phyloP scores from a whole-genome alignment of 2,329 filamentous ascomycete species.

The Ramichloridium luteum region DNA sequence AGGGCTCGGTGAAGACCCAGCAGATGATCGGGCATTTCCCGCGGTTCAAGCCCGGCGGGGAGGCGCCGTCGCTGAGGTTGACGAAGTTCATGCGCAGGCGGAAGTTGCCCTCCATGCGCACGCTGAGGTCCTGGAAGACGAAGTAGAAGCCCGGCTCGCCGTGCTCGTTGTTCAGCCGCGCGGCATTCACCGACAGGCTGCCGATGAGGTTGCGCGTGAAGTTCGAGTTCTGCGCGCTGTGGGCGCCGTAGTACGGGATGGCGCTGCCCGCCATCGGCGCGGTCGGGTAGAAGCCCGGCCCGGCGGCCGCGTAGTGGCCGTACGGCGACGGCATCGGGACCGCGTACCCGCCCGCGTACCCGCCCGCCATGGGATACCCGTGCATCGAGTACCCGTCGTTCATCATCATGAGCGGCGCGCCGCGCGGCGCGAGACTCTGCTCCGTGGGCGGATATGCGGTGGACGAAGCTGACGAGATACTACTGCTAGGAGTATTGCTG shows the following conservation, averaged over 20 bases:
- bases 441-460: slow-evolving; percentile 57
- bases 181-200: slow-evolving; percentile 78
- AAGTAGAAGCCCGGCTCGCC: slow-evolving; percentile 92
- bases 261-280: no score
- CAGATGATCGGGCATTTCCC: slow-evolving; percentile 72
- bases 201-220: slow-evolving; percentile 93
- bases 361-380: slow-evolving; percentile 9
- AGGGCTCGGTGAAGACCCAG: slow-evolving; percentile 72
- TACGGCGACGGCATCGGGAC: slow-evolving; percentile 2
- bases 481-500: slow-evolving; percentile 49
- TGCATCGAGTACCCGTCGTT: slow-evolving; percentile 14
- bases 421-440: slow-evolving; percentile 17
- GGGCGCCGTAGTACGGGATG: not conserved
- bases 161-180: slow-evolving; percentile 64
- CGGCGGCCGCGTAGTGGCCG: not conserved
- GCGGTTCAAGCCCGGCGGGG: slow-evolving; percentile 48
- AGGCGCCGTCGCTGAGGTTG: slow-evolving; percentile 51
- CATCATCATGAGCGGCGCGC: slow-evolving; percentile 10
- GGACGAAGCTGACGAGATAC: slow-evolving; percentile 68
- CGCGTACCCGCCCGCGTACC: slow-evolving; percentile 11
- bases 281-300: not conserved
- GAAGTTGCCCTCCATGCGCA: slow-evolving; percentile 83
- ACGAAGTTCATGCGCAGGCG: slow-evolving; percentile 66
- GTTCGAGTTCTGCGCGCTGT: not conserved
- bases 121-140: slow-evolving; percentile 85